Conservation (phyloP, 2,329 filamentous ascomycete species). For the Cladosporium phlei region DNA sequence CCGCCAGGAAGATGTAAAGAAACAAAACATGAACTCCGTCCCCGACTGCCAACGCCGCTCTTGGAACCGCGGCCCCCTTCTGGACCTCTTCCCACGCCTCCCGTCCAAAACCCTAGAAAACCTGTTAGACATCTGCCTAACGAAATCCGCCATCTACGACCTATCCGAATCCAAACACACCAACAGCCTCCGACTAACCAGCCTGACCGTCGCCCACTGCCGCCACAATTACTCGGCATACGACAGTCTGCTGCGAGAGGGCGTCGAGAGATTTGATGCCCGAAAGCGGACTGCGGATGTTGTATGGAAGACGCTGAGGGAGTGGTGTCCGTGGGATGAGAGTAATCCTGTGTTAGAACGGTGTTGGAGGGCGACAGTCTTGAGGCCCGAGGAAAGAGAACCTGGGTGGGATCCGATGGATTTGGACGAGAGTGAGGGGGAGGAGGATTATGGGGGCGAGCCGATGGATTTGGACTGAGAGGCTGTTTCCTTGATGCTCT, state of each 20-base stretch:
- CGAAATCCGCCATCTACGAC: conserved; percentile 28
- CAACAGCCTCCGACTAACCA: conserved; percentile 26
- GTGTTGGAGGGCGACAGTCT: conserved; percentile 25
- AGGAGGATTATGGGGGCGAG: conserved; percentile 7
- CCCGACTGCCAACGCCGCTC: conserved; percentile 17
- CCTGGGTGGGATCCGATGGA: conserved; percentile 29
- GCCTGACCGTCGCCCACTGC: conserved; percentile 55
- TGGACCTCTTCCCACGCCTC: conserved; percentile 29
- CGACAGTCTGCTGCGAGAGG: conserved; percentile 47
- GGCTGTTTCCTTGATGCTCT: not conserved
- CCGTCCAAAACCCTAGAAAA: conserved; percentile 21
- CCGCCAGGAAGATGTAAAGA: no score
- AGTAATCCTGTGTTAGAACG: conserved; percentile 27
- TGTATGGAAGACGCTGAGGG: conserved; percentile 28
- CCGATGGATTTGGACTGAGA: conserved; percentile 29
- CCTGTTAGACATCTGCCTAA: conserved; percentile 28
- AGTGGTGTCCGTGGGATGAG: conserved; percentile 32
- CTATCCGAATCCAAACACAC: conserved; percentile 24
- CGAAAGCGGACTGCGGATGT: conserved; percentile 19
- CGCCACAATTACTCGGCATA: conserved; percentile 59
- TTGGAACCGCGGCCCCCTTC: conserved; percentile 28
- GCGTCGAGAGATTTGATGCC: conserved; percentile 28
- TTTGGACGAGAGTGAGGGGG: conserved; percentile 23
- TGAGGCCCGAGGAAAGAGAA: conserved; percentile 26
- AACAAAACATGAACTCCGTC: no score